Evolutionary conservation across 2,329 filamentous ascomycete species (phyloP).

Genomic region (Stagonosporopsis cucurbitacearum): DNA sequence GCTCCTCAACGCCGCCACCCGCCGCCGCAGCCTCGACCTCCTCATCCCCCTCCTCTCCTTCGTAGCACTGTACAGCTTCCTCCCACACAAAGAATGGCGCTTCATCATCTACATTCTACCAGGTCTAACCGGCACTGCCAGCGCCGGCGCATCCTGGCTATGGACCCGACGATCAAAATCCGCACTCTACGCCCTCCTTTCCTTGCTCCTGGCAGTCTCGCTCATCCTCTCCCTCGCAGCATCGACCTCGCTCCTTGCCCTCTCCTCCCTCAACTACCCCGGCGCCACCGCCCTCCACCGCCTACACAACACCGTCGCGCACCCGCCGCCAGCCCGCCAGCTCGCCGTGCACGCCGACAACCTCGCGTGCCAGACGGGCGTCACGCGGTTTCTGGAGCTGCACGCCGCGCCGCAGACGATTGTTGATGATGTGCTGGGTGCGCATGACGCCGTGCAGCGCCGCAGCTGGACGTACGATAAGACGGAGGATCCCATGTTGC

Average conservation of each 20-base stretch:
- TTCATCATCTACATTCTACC: conserved; percentile 93
- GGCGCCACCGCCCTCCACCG: conserved; percentile 76
- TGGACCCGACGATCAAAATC: conserved; percentile 71
- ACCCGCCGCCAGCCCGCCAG: conserved; percentile 20
- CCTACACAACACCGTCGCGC: conserved; percentile 46
- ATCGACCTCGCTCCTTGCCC: conserved; percentile 71
- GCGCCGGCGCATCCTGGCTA: conserved; percentile 70
- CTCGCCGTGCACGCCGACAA: conserved; percentile 63
- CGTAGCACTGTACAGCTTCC: conserved; percentile 79
- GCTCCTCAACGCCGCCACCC: conserved; percentile 56
- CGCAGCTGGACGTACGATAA: conserved; percentile 65
- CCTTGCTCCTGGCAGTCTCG: conserved; percentile 64
- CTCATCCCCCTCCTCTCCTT: conserved; percentile 74
- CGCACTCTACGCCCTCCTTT: conserved; percentile 61
- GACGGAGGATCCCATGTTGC: conserved; percentile 58
- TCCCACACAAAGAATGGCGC: conserved; percentile 95
- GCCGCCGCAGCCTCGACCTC: conserved; percentile 56
- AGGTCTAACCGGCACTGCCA: conserved; percentile 76
- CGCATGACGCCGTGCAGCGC: conserved; percentile 25
- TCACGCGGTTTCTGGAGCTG: conserved; percentile 63
- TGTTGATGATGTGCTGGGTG: conserved; percentile 34
- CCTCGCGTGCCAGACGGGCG: conserved; percentile 67
- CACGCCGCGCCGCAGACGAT: conserved; percentile 40
- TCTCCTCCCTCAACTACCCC: conserved; percentile 92
- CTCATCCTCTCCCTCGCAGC: conserved; percentile 65